Conservation (phyloP, 441 rosid species). For the Breynia disticha region DNA sequence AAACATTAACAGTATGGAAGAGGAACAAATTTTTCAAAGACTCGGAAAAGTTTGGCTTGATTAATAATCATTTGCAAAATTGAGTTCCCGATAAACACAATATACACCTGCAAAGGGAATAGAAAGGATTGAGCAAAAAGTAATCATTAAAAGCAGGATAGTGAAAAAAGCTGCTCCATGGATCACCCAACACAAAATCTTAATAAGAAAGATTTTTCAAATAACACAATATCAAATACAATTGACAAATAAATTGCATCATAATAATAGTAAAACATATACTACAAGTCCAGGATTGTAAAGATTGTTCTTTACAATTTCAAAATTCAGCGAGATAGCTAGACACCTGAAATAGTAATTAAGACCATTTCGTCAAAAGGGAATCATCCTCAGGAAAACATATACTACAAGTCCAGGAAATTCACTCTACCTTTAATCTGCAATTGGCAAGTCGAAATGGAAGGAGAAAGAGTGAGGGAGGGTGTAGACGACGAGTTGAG, state of each 20-base stretch:
- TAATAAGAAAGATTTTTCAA: too few species aligned
- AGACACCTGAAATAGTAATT: constrained; percentile 70
- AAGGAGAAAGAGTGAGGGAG: too few species aligned
- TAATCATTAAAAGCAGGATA: neutral
- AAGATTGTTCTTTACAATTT: constrained; percentile 89
- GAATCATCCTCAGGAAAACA: constrained; percentile 2
- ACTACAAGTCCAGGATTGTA: too few species aligned
- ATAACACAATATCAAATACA: too few species aligned
- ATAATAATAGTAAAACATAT: too few species aligned
- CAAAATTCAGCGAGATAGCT: constrained; percentile 93
- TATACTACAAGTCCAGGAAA: neutral
- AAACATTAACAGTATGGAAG: constrained; percentile 96
- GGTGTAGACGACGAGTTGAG: too few species aligned
- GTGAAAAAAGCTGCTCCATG: neutral
- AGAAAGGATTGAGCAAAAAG: too few species aligned
- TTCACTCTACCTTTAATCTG: constrained; percentile 74
- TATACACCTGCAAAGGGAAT: neutral
- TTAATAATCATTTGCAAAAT: constrained; percentile 75
- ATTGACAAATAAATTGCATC: too few species aligned
- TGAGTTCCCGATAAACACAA: constrained; percentile 5
- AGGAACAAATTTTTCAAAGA: constrained; percentile 97
- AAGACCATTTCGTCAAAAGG: constrained; percentile 10
- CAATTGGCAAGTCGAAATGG: too few species aligned
- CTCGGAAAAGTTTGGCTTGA: constrained; percentile 97
- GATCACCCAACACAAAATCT: too few species aligned